Evolutionary conservation across 345 rosid species (phyloP).

Genomic region (Citrus mangshanensis): DNA sequence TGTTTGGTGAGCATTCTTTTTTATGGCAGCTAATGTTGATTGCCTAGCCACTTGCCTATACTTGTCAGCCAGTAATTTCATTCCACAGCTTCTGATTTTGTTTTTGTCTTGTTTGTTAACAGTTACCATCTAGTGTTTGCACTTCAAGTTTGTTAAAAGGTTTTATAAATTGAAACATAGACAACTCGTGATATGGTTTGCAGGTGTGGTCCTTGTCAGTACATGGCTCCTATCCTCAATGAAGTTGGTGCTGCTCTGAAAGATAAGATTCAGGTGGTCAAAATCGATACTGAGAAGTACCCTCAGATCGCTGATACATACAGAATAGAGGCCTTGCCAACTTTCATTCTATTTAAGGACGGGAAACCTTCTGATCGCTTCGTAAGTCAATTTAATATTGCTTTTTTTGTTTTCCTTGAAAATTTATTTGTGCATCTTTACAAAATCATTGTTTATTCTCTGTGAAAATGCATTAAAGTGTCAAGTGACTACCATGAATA

Average conservation of each 20-base stretch:
- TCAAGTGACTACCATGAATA: not conserved
- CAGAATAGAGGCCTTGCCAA: conserved; percentile 77
- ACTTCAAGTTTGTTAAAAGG: not conserved
- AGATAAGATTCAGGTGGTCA: conserved; percentile 70
- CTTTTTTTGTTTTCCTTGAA: not conserved
- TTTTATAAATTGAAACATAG: not conserved
- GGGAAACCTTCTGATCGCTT: conserved; percentile 82
- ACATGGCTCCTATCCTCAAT: conserved; percentile 79
- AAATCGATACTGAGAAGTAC: conserved; percentile 94
- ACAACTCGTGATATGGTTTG: conserved; percentile 6
- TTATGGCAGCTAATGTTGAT: no score
- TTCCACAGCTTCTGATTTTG: no score
- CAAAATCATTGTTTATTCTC: not conserved
- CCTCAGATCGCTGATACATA: conserved; percentile 69
- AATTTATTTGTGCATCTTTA: not conserved
- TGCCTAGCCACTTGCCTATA: no score
- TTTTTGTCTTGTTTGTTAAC: no score
- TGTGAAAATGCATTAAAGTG: not conserved
- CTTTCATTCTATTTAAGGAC: conserved; percentile 82
- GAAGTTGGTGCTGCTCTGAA: conserved; percentile 65
- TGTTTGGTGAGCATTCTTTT: no score
- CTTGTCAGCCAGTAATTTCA: no score
- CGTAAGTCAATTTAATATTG: conserved; percentile 45
- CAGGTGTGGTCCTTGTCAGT: conserved; percentile 98
- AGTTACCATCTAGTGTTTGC: not conserved